Conservation (phyloP, 306 rosid genomes). For the Begonia peltatifolia region DNA sequence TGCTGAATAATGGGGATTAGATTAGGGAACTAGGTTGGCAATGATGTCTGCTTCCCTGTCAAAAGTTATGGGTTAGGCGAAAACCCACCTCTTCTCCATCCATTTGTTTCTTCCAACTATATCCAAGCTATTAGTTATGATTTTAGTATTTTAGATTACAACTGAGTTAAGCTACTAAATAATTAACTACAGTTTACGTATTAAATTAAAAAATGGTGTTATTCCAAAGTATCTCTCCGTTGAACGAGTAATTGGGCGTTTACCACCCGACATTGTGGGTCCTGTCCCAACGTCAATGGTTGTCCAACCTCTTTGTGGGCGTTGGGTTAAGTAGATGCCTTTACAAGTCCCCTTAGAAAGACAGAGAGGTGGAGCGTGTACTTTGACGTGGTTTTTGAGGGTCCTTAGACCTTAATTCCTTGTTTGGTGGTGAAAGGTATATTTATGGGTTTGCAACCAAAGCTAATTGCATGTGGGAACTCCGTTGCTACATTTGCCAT, state of each 20-base stretch:
- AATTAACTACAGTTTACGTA: too few species aligned
- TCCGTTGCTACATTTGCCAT: constrained; percentile 1
- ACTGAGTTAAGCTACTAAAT: too few species aligned
- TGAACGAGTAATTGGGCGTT: constrained; percentile 22
- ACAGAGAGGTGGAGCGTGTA: constrained; percentile 17
- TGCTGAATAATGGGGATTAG: constrained; percentile 1
- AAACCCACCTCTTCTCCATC: constrained; percentile 15
- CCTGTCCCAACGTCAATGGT: constrained; percentile 21
- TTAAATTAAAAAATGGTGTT: too few species aligned
- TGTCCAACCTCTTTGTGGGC: constrained; percentile 34
- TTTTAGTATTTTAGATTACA: too few species aligned
- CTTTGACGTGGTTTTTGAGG: neutral
- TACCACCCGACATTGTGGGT: constrained; percentile 72
- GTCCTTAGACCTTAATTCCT: neutral
- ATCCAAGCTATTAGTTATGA: too few species aligned
- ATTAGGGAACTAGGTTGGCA: constrained; percentile 8
- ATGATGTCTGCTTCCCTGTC: constrained; percentile 1
- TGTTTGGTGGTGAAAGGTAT: neutral
- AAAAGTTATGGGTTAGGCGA: neutral
- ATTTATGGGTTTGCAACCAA: constrained; percentile 2
- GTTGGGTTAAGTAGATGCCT: constrained; percentile 11
- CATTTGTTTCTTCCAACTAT: constrained; percentile 8
- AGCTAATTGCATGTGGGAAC: constrained; percentile 3
- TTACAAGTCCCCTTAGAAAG: constrained; percentile 3
- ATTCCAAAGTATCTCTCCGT: too few species aligned